Evolutionary conservation across 2,329 filamentous ascomycete species (phyloP), one percentile per base, ranked within the genome.

Genomic region (Lomentospora prolificans): DNA sequence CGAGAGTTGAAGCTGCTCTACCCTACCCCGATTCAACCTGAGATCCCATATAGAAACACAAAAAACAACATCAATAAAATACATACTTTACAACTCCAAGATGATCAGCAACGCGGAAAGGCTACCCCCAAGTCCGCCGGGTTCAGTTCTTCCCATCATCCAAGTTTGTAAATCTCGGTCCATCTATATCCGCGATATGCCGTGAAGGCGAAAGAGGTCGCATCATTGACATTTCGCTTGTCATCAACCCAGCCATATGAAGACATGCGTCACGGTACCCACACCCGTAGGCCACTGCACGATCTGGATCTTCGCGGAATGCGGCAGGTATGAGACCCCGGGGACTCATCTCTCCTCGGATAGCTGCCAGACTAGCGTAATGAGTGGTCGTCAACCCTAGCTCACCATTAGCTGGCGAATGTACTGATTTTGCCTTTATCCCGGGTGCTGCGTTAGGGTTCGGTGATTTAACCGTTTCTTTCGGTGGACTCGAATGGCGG

Each of bases 201-300:
- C 53, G 39, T 19, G 53, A 48, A 3, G 53, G 53, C 4, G 53
- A 55, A 19, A 55, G 27, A 5, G 53, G 53, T 41, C 41, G 41
- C 12, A 9, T 28, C 41, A 33, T 17, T 12, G 44, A 31, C 24
- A 55, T 55, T 33, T 55, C 31, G n/a, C 17, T 14, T 2, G 39
- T 48, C 41, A 33, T 50, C 25, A 50, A 5, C 8, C 28, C 41
- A 1, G 53, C 53, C 41, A 55, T 33, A 17, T 48, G 53, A 14
- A 36, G 27, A 25, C 53, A 55, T 7, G 53, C 41, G 41, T 55
- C 53, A 9, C 53, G 39, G 28, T 44, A 48, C 2, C 53, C 53
- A 14, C n/a, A 48, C 25, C 25, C 25, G 28, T 55, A 55, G 7
- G 53, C 53, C n/a, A 48, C n/a, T 12, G 39, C 27, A 27, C 36